phyloP scores from a whole-genome alignment of 371 early-diverging fungal species.

The Mucor mucedo region DNA sequence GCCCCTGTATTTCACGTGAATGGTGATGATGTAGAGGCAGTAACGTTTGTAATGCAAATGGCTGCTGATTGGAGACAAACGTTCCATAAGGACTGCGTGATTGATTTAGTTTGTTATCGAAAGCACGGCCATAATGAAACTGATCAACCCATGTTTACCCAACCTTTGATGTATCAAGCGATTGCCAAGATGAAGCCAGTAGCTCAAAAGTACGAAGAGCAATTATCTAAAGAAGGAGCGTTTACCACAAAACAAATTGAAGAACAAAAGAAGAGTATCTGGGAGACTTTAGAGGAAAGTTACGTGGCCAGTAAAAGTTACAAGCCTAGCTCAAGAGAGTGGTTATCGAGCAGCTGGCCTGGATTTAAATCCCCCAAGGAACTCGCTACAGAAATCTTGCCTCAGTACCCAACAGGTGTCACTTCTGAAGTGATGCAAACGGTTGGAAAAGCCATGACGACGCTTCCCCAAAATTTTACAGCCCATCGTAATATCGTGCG shows the following conservation, averaged over 20 bases:
- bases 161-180: conserved; percentile 95
- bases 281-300: conserved; percentile 89
- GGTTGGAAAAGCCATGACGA: conserved; percentile 81
- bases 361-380: conserved; percentile 85
- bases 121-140: conserved; percentile 98
- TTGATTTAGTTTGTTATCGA: conserved; percentile 96
- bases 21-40: conserved; percentile 96
- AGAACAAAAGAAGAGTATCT: conserved; percentile 86
- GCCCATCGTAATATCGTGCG: conserved; percentile 85
- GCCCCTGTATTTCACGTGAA: conserved; percentile 98
- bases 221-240: conserved; percentile 85
- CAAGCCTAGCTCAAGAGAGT: conserved; percentile 87
- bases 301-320: conserved; percentile 89
- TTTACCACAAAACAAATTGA: conserved; percentile 83
- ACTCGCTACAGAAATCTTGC: conserved; percentile 69
- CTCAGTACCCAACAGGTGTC: conserved; percentile 83
- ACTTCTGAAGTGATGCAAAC: conserved; percentile 72
- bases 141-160: conserved; percentile 97
- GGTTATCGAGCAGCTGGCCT: conserved; percentile 93
- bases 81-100: conserved; percentile 94
- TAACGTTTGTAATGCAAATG: conserved; percentile 89
- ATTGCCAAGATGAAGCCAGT: conserved; percentile 85
- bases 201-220: conserved; percentile 80
- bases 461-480: conserved; percentile 83
- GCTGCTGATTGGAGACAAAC: conserved; percentile 95